phyloP scores from a whole-genome alignment of 2,329 filamentous ascomycete genomes.

The Delphinella strobiligena region DNA sequence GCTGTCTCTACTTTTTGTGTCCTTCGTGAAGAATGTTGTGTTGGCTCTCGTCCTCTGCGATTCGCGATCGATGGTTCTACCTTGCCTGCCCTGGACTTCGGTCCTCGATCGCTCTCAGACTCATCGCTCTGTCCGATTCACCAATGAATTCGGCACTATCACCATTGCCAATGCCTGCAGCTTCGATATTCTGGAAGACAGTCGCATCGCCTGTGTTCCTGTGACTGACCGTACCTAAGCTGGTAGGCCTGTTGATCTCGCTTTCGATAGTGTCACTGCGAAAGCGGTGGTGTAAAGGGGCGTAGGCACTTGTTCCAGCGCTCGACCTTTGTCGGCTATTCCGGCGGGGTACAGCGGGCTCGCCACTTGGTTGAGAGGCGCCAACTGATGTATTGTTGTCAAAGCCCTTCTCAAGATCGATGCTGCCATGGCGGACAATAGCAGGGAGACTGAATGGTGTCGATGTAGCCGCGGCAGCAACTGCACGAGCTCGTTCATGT shows the following conservation, averaged over 20 bases:
- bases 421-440: constrained; percentile 9
- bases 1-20: no score
- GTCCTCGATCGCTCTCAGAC: no score
- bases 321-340: constrained; percentile 4
- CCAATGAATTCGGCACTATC: constrained; percentile 9
- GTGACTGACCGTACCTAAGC: constrained; percentile 10
- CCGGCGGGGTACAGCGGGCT: constrained; percentile 1
- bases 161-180: constrained; percentile 7
- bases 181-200: constrained; percentile 5
- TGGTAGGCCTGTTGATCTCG: constrained; percentile 9
- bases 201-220: constrained; percentile 7
- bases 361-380: background rate
- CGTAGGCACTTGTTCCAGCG: no score
- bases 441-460: constrained; percentile 7
- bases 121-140: constrained; percentile 7
- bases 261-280: no score
- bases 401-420: constrained; percentile 7
- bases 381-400: background rate
- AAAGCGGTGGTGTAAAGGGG: no score
- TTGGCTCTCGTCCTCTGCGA: no score
- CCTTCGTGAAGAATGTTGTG: no score
- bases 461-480: no score
- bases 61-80: no score
- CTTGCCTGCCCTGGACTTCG: no score
- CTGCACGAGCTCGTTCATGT: no score